Evolutionary conservation across 2,329 filamentous ascomycete genomes (phyloP).

Genomic region (Trichophyton benhamiae): DNA sequence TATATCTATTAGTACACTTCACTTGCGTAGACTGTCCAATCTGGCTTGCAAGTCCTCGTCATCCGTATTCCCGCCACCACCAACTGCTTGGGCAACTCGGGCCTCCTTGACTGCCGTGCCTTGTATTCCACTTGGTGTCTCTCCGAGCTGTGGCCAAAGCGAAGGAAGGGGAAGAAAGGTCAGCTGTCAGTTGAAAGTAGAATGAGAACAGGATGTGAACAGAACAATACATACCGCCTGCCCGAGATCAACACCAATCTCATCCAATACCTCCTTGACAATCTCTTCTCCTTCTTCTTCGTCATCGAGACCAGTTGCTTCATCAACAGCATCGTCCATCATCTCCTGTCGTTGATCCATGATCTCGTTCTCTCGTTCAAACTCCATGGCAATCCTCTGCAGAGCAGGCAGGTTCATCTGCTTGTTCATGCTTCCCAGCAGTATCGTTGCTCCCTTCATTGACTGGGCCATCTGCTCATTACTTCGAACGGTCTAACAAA

Average conservation of each 20-base stretch:
- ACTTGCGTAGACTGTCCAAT: slow-evolving; percentile 67
- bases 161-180: neutral
- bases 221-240: slow-evolving; percentile 56
- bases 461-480: slow-evolving; percentile 99
- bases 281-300: slow-evolving; percentile 96
- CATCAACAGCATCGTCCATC: slow-evolving; percentile 98
- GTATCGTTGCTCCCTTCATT: slow-evolving; percentile 93
- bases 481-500: slow-evolving; percentile 64
- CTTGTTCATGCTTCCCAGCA: slow-evolving; percentile 91
- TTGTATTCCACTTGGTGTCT: slow-evolving; percentile 76
- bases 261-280: slow-evolving; percentile 89
- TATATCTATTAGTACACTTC: slow-evolving; percentile 13
- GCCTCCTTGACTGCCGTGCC: slow-evolving; percentile 59
- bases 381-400: slow-evolving; percentile 96
- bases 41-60: slow-evolving; percentile 92
- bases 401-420: slow-evolving; percentile 94
- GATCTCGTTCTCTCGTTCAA: slow-evolving; percentile 95
- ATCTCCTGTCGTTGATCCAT: slow-evolving; percentile 99
- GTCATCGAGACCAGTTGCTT: slow-evolving; percentile 79
- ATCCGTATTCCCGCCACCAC: slow-evolving; percentile 46
- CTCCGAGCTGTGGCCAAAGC: slow-evolving; percentile 56
- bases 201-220: neutral
- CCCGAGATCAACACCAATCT: slow-evolving; percentile 88
- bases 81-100: slow-evolving; percentile 75
- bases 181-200: slow-evolving; percentile 11